A percentile compares a stretch with the other conserved stretches of the same genome.
Evolutionary conservation across 495 filamentous ascomycete genomes (phyloP).

Genomic region (Daldinia concentrica): DNA sequence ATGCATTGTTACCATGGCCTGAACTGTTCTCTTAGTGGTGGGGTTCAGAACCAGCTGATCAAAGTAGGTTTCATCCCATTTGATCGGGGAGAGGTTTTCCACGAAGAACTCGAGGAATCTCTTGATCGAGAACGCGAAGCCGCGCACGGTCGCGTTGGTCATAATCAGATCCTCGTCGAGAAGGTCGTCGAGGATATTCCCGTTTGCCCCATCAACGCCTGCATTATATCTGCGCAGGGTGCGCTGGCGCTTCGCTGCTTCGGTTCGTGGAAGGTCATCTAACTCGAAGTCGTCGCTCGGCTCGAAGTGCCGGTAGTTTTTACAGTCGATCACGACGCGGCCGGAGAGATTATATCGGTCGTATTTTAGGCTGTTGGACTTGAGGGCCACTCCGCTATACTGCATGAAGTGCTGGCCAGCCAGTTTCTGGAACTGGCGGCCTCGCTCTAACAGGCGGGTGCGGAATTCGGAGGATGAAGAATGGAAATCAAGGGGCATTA

Average conservation of each 20-base stretch:
- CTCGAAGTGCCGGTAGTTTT: slow-evolving; percentile 45
- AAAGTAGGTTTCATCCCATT: slow-evolving; percentile 54
- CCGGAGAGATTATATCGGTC: slow-evolving; percentile 14
- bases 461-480: slow-evolving; percentile 29
- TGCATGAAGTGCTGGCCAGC: slow-evolving; percentile 25
- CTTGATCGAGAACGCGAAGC: slow-evolving; percentile 49
- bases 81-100: slow-evolving; percentile 41
- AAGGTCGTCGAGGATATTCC: slow-evolving; percentile 30
- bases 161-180: slow-evolving; percentile 45
- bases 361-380: not conserved
- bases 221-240: slow-evolving; percentile 10
- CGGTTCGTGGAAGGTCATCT: slow-evolving; percentile 24
- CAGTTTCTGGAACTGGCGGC: slow-evolving; percentile 42
- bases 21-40: slow-evolving; percentile 61
- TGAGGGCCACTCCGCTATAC: slow-evolving; percentile 25
- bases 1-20: slow-evolving; percentile 58
- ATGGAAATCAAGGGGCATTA: slow-evolving; percentile 43
- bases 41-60: slow-evolving; percentile 63
- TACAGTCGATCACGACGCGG: slow-evolving; percentile 48
- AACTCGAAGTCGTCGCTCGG: slow-evolving; percentile 45
- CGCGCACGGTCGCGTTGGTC: slow-evolving; percentile 47
- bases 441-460: slow-evolving; percentile 43
- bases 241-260: slow-evolving; percentile 31
- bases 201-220: slow-evolving; percentile 6
- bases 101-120: slow-evolving; percentile 49